phyloP scores from a whole-genome alignment of 768 basidiomycete species.

The Auricularia sp. region DNA sequence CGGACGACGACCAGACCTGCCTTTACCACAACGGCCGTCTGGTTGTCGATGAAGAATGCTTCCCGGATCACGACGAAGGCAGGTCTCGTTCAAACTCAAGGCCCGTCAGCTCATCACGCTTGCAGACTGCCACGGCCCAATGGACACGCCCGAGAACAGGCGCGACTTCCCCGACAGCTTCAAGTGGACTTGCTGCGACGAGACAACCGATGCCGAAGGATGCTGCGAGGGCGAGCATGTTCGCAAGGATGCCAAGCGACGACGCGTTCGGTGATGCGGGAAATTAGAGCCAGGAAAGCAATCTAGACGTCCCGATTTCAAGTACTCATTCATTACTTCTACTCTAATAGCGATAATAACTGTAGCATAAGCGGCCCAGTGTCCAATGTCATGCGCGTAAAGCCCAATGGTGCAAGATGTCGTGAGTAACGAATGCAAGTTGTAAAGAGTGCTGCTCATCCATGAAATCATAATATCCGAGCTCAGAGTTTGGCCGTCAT shows the following conservation, averaged over 20 bases:
- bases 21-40: conserved; percentile 43
- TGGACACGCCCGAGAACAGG: conserved; percentile 32
- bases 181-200: conserved; percentile 41
- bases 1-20: conserved; percentile 33
- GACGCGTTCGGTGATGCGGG: neutral
- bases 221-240: conserved; percentile 6
- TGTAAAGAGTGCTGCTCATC: neutral
- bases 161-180: conserved; percentile 37
- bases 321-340: neutral
- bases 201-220: conserved; percentile 27
- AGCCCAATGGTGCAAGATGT: neutral
- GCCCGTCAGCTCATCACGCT: neutral
- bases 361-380: neutral
- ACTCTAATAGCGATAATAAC: neutral
- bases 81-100: neutral
- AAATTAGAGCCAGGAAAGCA: too few species aligned
- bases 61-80: conserved; percentile 37
- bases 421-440: neutral
- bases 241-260: neutral
- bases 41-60: conserved; percentile 29
- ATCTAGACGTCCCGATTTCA: too few species aligned
- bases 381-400: neutral
- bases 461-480: neutral
- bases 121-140: conserved; percentile 31
- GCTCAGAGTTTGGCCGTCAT: neutral